Evolutionary conservation across 441 rosid species (phyloP).

Genomic region (Biscutella laevigata): DNA sequence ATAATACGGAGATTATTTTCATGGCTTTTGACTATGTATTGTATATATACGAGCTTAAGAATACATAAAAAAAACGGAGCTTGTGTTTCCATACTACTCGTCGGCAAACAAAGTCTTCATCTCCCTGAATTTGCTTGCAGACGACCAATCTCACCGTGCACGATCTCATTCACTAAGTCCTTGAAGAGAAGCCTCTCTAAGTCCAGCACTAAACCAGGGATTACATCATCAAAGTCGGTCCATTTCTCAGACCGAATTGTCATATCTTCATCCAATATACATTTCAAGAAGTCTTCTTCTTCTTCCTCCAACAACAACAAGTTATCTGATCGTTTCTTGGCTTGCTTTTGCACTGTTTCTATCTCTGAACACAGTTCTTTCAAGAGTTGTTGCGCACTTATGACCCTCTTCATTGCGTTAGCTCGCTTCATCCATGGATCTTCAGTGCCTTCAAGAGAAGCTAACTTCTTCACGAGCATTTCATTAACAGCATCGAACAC

Average conservation of each 20-base stretch:
- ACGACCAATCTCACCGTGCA: constrained; percentile 43
- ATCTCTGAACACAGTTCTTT: constrained; percentile 67
- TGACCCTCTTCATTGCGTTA: constrained; percentile 41
- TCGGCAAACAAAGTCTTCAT: constrained; percentile 37
- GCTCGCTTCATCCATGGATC: constrained; percentile 42
- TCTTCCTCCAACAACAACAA: constrained; percentile 28
- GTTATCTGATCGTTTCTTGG: constrained; percentile 30
- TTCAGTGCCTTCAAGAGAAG: constrained; percentile 21
- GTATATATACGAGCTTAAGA: constrained; percentile 1
- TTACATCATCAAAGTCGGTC: constrained; percentile 40
- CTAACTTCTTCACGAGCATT: constrained; percentile 50
- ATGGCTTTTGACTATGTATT: constrained; percentile 7
- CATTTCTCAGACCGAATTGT: constrained; percentile 42
- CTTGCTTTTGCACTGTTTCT: constrained; percentile 40
- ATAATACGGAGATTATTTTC: neutral
- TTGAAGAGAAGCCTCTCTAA: constrained; percentile 73
- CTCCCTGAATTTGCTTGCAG: constrained; percentile 32
- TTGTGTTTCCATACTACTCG: constrained; percentile 19
- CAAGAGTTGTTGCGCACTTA: constrained; percentile 68
- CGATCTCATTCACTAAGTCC: constrained; percentile 70
- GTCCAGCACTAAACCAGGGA: constrained; percentile 48
- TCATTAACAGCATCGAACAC: constrained; percentile 78
- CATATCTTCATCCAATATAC: constrained; percentile 54
- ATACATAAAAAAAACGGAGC: constrained; percentile 1
- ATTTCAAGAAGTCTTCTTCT: constrained; percentile 53